Percentiles rank a stretch among this genome's conserved stretches.
phyloP scores from a whole-genome alignment of 2,329 filamentous ascomycete genomes.

The Ophiosphaerella korrae region DNA sequence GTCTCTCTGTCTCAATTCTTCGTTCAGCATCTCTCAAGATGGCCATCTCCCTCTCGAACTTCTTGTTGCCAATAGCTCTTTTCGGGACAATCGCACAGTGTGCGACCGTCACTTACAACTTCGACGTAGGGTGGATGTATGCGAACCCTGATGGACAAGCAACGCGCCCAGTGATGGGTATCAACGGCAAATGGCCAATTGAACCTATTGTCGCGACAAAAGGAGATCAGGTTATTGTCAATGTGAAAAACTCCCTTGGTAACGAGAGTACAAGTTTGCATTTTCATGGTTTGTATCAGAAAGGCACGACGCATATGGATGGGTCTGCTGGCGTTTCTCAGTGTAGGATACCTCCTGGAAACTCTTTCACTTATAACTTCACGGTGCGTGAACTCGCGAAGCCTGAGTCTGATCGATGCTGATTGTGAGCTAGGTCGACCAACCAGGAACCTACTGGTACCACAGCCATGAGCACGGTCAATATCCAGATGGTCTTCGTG shows the following conservation, averaged over 20 bases:
- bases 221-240: conserved; percentile 72
- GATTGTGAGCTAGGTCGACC: conserved; percentile 56
- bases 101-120: conserved; percentile 55
- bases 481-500: conserved; percentile 71
- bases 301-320: conserved; percentile 76
- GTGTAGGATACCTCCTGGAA: conserved; percentile 62
- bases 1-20: not conserved
- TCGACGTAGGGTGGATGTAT: conserved; percentile 60
- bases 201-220: conserved; percentile 75
- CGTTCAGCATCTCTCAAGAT: conserved; percentile 34
- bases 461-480: conserved; percentile 68
- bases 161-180: conserved; percentile 64
- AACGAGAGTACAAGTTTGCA: conserved; percentile 72
- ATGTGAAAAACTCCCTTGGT: conserved; percentile 68
- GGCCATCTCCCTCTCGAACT: conserved; percentile 52
- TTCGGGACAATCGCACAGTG: conserved; percentile 25
- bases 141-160: conserved; percentile 61
- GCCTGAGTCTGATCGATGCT: conserved; percentile 1
- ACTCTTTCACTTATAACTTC: conserved; percentile 66
- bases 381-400: conserved; percentile 22
- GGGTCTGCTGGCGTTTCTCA: conserved; percentile 69
- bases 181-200: conserved; percentile 76
- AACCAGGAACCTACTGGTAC: conserved; percentile 66
- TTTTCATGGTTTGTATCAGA: conserved; percentile 79
- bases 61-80: conserved; percentile 45